Base-by-base conservation (phyloP, 1,139 yeast species). In the Blastobotrys apis region DNA sequence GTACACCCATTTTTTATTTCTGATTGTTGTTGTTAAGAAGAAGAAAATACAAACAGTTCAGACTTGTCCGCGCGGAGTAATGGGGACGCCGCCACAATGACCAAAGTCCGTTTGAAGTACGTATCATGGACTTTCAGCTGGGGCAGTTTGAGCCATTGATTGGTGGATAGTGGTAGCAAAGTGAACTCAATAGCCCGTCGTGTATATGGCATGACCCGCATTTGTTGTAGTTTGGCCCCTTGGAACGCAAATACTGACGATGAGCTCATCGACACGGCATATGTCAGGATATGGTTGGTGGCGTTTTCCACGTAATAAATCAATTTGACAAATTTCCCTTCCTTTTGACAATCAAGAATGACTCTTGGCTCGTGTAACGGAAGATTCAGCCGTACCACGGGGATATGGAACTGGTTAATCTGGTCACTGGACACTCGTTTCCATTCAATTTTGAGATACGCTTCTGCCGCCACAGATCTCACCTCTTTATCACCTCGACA, bases 331-430 rank as follows among this genome's bases (percentile, higher is more conserved):
- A 48, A 53, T 12, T 52, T 54, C 6, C 41, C 45, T 5, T 37
- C 36, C 23, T n/a, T 25, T 9, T 32, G 30, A 33, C 39, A 32
- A n/a, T 48, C 47, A 3, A 80, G 69, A 29, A 84, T 62, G 0
- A 81, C 80, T 39, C 94, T 64, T 1, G 94, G 94, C 55, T 83
- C 92, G 37, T 80, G 72, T 36, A 80, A 68, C 1, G 90, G 86
- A 12, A 84, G 60, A 1, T 72, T 65, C 5, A 80, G 53, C 22
- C 60, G 50, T 5, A 65, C 58, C 6, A 63, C 53, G 3, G 69
- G 57, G 15, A 59, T 53, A 8, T 36, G 41, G 38, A 53, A 62
- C 22, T 41, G 49, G 44, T 63, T 63, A 8, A 53, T 27, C 10
- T 49, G 52, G 2, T 36, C 41, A 13, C 46, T 41, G 10, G 45